phyloP scores from a whole-genome alignment of 2,329 filamentous ascomycete genomes.

The Trichoderma koningii region DNA sequence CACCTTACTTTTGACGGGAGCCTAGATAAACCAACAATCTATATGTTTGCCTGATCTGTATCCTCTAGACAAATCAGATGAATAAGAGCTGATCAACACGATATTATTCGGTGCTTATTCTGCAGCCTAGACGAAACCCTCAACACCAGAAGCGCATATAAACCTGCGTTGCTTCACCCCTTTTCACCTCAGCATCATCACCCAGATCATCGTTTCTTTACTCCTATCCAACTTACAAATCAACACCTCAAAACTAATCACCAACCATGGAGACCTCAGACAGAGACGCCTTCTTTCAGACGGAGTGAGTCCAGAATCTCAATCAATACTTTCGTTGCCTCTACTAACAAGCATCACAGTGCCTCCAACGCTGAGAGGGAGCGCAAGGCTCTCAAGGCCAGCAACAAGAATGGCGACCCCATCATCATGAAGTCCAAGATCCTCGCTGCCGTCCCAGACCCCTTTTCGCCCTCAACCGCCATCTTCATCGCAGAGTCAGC shows the following conservation, averaged over 20 bases:
- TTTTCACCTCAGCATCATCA: not conserved
- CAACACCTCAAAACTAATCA: not conserved
- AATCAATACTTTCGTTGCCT: not conserved
- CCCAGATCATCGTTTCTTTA: not conserved
- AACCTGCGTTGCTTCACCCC: not conserved
- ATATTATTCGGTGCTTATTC: not conserved
- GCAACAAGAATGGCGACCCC: slow-evolving; percentile 80
- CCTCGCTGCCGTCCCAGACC: slow-evolving; percentile 71
- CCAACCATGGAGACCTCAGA: slow-evolving; percentile 69
- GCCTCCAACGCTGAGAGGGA: slow-evolving; percentile 26
- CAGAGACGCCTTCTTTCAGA: slow-evolving; percentile 87
- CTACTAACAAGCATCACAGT: not conserved
- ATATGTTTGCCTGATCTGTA: not conserved
- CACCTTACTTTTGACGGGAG: not conserved
- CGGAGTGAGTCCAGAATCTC: slow-evolving; percentile 62
- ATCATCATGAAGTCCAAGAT: slow-evolving; percentile 84
- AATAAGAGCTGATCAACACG: not conserved
- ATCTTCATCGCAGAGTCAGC: slow-evolving; percentile 85
- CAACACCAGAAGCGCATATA: not conserved
- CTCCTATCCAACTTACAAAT: not conserved
- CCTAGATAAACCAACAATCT: not conserved
- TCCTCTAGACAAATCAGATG: not conserved
- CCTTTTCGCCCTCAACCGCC: slow-evolving; percentile 55
- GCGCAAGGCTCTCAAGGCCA: slow-evolving; percentile 68
- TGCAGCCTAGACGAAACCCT: not conserved